phyloP scores from a whole-genome alignment of 495 filamentous ascomycete species.

The Chlorociboria aeruginascens region DNA sequence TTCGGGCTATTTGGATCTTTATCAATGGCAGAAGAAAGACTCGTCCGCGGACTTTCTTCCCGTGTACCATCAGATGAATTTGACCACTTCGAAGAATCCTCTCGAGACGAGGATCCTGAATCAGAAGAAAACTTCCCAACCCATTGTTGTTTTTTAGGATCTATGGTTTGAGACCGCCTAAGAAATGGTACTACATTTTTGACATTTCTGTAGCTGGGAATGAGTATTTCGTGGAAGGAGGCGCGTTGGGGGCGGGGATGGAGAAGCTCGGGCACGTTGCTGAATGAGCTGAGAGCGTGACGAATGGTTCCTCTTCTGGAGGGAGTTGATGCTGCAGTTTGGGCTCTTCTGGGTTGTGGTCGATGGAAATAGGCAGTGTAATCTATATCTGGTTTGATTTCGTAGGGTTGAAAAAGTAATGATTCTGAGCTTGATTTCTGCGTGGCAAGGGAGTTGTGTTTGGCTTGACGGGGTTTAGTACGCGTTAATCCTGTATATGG shows the following conservation, averaged over 20 bases:
- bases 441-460: conserved; percentile 1
- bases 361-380: conserved; percentile 25
- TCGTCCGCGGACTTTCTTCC: conserved; percentile 5
- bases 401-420: neutral
- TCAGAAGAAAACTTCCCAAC: conserved; percentile 5
- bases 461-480: conserved; percentile 17
- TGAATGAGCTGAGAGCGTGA: conserved; percentile 18
- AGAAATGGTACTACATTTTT: conserved; percentile 13
- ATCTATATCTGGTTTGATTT: conserved; percentile 32
- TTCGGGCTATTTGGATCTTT: too few relatives aligned
- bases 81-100: conserved; percentile 14
- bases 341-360: conserved; percentile 5
- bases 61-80: conserved; percentile 1
- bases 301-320: conserved; percentile 17
- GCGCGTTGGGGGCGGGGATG: conserved; percentile 11
- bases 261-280: conserved; percentile 15
- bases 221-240: conserved; percentile 28
- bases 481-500: conserved; percentile 6
- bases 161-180: neutral
- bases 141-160: neutral
- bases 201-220: conserved; percentile 32
- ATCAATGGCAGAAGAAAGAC: neutral
- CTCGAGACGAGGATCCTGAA: conserved; percentile 6
- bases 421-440: neutral
- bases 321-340: conserved; percentile 18